Base-by-base conservation (phyloP, 2,329 filamentous ascomycete species). In the Fusarium multiceps region DNA sequence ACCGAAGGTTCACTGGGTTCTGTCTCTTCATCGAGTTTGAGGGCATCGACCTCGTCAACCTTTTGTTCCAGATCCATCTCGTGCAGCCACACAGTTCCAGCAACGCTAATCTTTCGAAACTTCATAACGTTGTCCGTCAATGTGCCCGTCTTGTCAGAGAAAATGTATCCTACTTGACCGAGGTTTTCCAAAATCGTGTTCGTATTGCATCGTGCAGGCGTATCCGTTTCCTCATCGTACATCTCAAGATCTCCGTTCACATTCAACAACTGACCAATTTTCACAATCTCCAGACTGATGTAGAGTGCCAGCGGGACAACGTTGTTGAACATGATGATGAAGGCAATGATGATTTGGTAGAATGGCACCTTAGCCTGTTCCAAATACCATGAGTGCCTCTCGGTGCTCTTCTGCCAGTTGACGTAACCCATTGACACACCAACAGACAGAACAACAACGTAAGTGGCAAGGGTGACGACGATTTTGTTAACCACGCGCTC, bases 311-410 rank as follows among this genome's bases (percentile, higher is more conserved):
- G 86, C 0, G 95, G 95, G 63, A 98, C 94, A 81, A 97, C 89
- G 41, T 96, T 98, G 79, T 98, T 98, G 81, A 97, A 97, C 89
- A 97, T 95, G 80, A 98, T 97, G 71, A 97, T 89, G 78, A 94
- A 98, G 0, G 93, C 94, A 28, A 95, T 90, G 69, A 98, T 90
- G 63, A 97, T 93, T 34, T 94, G 90, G 70, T 93, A 88, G 72
- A 93, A 92, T 2, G 87, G 85, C n/a, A 97, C 93, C 7, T 83
- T 85, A 1, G 93, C 91, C 57, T 88, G 80, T 6, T 84, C 79
- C 20, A 98, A 82, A 75, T 97, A 98, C 91, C 92, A 97, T 3
- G 93, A 88, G 16, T 87, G 79, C 25, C 83, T 80, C 77, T 97
- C 93, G 12, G 88, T 89, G 7, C 85, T 82, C 18, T 83, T 79